phyloP scores from a whole-genome alignment of 2,329 filamentous ascomycete species.

The Parastagonospora nodorum region DNA sequence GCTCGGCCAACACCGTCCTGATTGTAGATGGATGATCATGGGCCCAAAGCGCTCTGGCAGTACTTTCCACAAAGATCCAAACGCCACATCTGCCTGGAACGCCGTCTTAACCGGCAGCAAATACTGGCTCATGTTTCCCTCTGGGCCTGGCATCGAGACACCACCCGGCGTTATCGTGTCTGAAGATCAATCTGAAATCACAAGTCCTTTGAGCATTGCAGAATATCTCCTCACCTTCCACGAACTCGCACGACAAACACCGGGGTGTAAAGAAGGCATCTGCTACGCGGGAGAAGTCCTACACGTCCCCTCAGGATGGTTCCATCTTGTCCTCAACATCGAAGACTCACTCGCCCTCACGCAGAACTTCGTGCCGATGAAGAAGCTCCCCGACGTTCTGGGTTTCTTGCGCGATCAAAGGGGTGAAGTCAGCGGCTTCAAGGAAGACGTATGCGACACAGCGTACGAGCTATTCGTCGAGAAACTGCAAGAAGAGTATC shows the following conservation, averaged over 20 bases:
- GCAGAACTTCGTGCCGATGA: slow-evolving; percentile 88
- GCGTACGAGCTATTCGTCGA: slow-evolving; percentile 73
- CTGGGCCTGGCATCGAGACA: slow-evolving; percentile 62
- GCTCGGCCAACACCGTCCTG: slow-evolving; percentile 77
- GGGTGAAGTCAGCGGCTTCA: slow-evolving; percentile 87
- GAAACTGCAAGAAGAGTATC: slow-evolving; percentile 66
- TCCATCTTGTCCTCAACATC: slow-evolving; percentile 92
- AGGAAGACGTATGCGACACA: slow-evolving; percentile 70
- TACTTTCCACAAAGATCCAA: slow-evolving; percentile 88
- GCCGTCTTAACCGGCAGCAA: slow-evolving; percentile 87
- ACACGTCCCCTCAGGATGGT: slow-evolving; percentile 94
- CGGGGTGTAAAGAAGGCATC: slow-evolving; percentile 83
- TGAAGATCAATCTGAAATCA: slow-evolving; percentile 88
- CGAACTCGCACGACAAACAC: slow-evolving; percentile 73
- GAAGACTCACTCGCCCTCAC: slow-evolving; percentile 85
- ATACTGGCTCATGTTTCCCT: slow-evolving; percentile 99
- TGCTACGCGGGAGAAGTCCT: slow-evolving; percentile 84
- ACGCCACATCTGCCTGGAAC: slow-evolving; percentile 86
- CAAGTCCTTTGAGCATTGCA: slow-evolving; percentile 91
- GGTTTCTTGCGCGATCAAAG: slow-evolving; percentile 80
- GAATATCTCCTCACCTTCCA: slow-evolving; percentile 95
- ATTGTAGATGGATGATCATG: slow-evolving; percentile 90
- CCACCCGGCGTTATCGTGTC: slow-evolving; percentile 92
- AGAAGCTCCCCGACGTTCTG: slow-evolving; percentile 75
- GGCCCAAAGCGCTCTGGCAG: slow-evolving; percentile 86